phyloP scores from a whole-genome alignment of 2,329 filamentous ascomycete species.

The Nothophoma quercina region DNA sequence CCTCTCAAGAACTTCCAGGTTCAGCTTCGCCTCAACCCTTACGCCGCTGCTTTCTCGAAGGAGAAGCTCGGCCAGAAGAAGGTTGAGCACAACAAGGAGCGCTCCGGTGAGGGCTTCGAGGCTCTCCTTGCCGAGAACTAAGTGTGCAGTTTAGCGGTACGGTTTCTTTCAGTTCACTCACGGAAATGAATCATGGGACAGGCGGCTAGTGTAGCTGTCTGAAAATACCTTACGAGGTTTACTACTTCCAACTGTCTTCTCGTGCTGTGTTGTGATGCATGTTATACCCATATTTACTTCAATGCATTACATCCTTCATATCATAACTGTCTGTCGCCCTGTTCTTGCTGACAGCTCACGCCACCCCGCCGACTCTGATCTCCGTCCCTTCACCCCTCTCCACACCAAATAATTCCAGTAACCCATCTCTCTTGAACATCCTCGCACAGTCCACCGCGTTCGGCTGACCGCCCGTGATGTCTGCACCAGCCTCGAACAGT shows the following conservation, averaged over 20 bases:
- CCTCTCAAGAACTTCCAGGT: slow-evolving; percentile 99
- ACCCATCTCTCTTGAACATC: slow-evolving; percentile 55
- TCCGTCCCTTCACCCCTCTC: slow-evolving; percentile 25
- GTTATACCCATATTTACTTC: slow-evolving; percentile 14
- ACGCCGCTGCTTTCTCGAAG: slow-evolving; percentile 89
- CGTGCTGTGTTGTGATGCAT: slow-evolving; percentile 9
- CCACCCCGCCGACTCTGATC: not conserved
- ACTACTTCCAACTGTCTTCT: slow-evolving; percentile 12
- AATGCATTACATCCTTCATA: not conserved
- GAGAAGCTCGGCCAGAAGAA: slow-evolving; percentile 80
- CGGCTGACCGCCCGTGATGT: slow-evolving; percentile 52
- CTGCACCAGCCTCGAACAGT: slow-evolving; percentile 54
- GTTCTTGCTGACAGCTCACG: no score
- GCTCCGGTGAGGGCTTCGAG: slow-evolving; percentile 61
- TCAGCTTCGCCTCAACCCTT: slow-evolving; percentile 97
- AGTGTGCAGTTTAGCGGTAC: slow-evolving; percentile 33
- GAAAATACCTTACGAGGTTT: slow-evolving; percentile 26
- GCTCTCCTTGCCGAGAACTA: slow-evolving; percentile 59
- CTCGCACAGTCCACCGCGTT: slow-evolving; percentile 56
- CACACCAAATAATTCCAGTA: slow-evolving; percentile 40
- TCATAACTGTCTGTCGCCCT: not conserved
- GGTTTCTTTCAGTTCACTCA: slow-evolving; percentile 31
- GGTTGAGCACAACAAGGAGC: slow-evolving; percentile 67
- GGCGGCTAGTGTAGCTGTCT: slow-evolving; percentile 41
- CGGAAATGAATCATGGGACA: slow-evolving; percentile 31